These are phyloP conservation scores for Calonectria fujianensis DNA, from an alignment of 2,329 filamentous ascomycete genomes.

Conservation along the genomic window DNA sequence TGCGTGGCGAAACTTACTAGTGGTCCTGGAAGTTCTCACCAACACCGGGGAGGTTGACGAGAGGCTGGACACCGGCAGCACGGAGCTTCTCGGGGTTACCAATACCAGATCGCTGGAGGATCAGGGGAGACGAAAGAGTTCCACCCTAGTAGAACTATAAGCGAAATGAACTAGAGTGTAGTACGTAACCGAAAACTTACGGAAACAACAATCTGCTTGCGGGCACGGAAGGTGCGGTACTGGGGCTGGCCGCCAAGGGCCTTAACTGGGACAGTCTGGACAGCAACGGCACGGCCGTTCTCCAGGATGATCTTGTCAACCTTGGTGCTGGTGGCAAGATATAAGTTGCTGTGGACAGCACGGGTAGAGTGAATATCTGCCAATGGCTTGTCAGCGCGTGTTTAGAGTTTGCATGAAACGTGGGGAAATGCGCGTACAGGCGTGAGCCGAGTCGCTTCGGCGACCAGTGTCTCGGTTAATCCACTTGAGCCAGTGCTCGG, in stretches of 20 bases:
- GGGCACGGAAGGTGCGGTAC: conserved; percentile 76
- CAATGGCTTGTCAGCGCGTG: conserved; percentile 15
- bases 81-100: conserved; percentile 83
- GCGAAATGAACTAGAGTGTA: not conserved
- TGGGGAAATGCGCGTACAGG: conserved; percentile 16
- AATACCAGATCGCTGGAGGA: conserved; percentile 85
- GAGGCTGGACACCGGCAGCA: conserved; percentile 79
- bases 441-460: conserved; percentile 38
- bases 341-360: conserved; percentile 81
- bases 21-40: conserved; percentile 87
- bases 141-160: conserved; percentile 66
- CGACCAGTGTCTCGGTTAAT: conserved; percentile 77
- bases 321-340: conserved; percentile 85
- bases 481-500: conserved; percentile 91
- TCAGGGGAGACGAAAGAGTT: conserved; percentile 83
- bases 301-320: conserved; percentile 86
- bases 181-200: not conserved
- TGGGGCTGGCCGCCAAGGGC: conserved; percentile 74
- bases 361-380: conserved; percentile 87
- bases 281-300: conserved; percentile 81
- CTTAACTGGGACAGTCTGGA: conserved; percentile 82
- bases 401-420: not conserved
- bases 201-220: conserved; percentile 84
- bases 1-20: conserved; percentile 61
- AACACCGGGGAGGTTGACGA: conserved; percentile 83